Percentiles rank a stretch among this genome's conserved stretches.
phyloP scores from a whole-genome alignment of 2,329 filamentous ascomycete species.

The Colletotrichum truncatum region DNA sequence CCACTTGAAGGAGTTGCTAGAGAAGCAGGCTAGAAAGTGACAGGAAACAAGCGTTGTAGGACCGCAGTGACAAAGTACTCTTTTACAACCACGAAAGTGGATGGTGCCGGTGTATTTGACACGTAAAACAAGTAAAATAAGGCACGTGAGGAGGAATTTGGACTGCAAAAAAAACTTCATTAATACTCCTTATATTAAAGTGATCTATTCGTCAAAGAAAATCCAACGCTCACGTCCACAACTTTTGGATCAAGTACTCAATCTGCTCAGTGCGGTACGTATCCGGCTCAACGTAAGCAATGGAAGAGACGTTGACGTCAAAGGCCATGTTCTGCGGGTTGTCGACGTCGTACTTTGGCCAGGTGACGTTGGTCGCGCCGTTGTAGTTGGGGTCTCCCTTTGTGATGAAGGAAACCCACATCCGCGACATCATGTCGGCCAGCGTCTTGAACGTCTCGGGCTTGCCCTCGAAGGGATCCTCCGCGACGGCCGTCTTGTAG shows the following conservation, averaged over 20 bases:
- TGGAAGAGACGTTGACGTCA: conserved; percentile 53
- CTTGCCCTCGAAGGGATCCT: conserved; percentile 49
- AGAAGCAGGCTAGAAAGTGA: too few species aligned
- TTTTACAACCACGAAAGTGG: too few species aligned
- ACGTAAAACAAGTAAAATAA: too few species aligned
- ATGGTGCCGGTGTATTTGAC: too few species aligned
- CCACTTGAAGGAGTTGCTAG: too few species aligned
- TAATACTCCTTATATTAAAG: background rate
- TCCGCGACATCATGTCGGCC: conserved; percentile 56
- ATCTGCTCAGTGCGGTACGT: conserved; percentile 53
- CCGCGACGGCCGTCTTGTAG: conserved; percentile 55
- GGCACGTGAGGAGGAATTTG: too few species aligned
- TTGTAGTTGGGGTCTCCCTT: conserved; percentile 52
- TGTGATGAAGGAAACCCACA: conserved; percentile 62
- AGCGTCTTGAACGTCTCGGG: conserved; percentile 51
- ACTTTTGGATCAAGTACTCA: conserved; percentile 42
- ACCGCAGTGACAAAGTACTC: too few species aligned
- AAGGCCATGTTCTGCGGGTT: conserved; percentile 57
- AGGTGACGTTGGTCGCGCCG: conserved; percentile 34
- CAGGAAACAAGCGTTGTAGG: too few species aligned
- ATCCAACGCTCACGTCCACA: conserved; percentile 22
- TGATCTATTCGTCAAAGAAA: background rate
- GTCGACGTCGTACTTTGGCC: conserved; percentile 53
- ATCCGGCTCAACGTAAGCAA: conserved; percentile 54
- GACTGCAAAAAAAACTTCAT: too few species aligned